Base-by-base conservation (phyloP, 495 filamentous ascomycete species). In the Delitschia confertaspora region DNA sequence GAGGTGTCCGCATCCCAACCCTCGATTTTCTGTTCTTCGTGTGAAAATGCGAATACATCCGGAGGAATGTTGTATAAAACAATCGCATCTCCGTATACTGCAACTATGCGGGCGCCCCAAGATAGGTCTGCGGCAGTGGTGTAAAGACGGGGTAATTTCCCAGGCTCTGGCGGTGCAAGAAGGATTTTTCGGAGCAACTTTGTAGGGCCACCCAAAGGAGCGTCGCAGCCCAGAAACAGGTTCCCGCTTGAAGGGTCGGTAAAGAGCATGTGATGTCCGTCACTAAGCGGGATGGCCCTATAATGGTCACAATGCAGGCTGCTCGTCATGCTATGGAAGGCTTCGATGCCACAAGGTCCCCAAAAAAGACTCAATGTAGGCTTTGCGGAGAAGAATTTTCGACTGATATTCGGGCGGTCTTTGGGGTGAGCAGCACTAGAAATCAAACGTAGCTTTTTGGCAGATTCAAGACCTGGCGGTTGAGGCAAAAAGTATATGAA, bases 241-340 rank as follows among this genome's bases (percentile, higher is more conserved):
- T 68, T 43, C 5, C 68, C 70, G 14, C 69, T 74, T 5, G 62
- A 62, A 3, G 80, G 79, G 45, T 85, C 81, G 6, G 76, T 78
- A 63, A 83, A 87, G 17, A 85, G 61, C 23, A 87, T 66, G 47
- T 85, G 78, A 29, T 74, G 66, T 1, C 82, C 80, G 58, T 85
- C 82, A 47, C 77, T 78, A 31, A 84, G 63, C 0, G 82, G 82
- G 3, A 82, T 62, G 4, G 82, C 82, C 8, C 70, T 72, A 50
- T 78, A 82, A 52, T 86, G 78, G 51, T 84, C 79, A 20, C 67
- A 72, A 43, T 69, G 67, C 0, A 44, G 42, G 18, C 24, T 10
- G 4, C 42, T 24, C 6, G 37, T 9, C 2, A 36, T 34, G 8
- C 26, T 13, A 6, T 18, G n/a, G 24, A 11, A 33, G 25, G n/a